Evolutionary conservation across 1,284 basidiomycete species (phyloP).

Genomic region (Leccinum insigne): DNA sequence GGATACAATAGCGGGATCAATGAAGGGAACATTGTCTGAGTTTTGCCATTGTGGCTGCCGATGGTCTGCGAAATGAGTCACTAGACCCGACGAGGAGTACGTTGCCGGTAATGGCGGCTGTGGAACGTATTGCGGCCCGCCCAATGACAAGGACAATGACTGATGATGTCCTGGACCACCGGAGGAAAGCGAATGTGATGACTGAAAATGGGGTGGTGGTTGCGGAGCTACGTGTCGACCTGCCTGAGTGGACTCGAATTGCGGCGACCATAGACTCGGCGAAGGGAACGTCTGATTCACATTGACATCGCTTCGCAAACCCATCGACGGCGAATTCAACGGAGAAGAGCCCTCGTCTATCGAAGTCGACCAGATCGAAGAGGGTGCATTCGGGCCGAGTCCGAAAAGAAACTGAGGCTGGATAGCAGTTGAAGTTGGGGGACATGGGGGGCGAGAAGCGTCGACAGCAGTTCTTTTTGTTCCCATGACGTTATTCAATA

Average conservation of each 20-base stretch:
- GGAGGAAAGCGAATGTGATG: constrained; percentile 13
- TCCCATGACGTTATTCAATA: constrained; percentile 57
- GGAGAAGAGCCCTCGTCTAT: constrained; percentile 42
- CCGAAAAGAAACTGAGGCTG: constrained; percentile 46
- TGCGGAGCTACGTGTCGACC: constrained; percentile 8
- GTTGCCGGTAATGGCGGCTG: constrained; percentile 17
- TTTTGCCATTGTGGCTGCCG: constrained; percentile 18
- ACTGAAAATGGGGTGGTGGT: constrained; percentile 13
- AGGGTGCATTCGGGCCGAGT: constrained; percentile 38
- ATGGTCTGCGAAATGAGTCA: constrained; percentile 16
- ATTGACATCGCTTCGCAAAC: constrained; percentile 20
- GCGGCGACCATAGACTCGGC: constrained; percentile 22
- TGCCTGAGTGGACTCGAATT: constrained; percentile 23
- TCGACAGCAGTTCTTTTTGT: constrained; percentile 22
- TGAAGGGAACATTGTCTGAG: constrained; percentile 11
- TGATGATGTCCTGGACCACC: constrained; percentile 18
- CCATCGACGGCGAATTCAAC: constrained; percentile 14
- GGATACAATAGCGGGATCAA: constrained; percentile 28
- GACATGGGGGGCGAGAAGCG: constrained; percentile 23
- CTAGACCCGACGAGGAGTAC: constrained; percentile 9
- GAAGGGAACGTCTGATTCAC: constrained; percentile 22
- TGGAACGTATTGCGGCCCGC: constrained; percentile 11
- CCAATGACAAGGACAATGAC: constrained; percentile 15
- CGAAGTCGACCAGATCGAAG: constrained; percentile 58
- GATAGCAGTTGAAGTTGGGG: constrained; percentile 34